Evolutionary conservation across 176 grass and related monocot genomes (phyloP), one percentile per base, ranked within the genome.

Genomic region (Hordeum marinum): DNA sequence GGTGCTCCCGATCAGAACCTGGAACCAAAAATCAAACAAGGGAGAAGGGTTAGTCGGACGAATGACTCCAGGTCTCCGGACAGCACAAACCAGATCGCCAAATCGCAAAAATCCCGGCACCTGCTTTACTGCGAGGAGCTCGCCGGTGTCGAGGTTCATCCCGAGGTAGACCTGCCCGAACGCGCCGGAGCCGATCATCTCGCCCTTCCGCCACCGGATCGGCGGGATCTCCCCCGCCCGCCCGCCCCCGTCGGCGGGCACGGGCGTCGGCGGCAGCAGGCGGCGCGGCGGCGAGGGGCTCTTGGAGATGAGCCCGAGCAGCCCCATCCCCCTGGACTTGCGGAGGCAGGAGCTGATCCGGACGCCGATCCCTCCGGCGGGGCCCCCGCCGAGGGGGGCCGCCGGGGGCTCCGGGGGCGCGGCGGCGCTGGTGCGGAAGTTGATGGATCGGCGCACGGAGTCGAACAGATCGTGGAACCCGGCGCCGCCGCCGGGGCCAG

Each of bases 111-210:
- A 13, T 5, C 13, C 9, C 61, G 6, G 4, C 25, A 99, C 96
- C 96, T 96, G 91, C 75, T 99, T 99, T 17, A 96, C 91, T 41
- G 96, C 96, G 68, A 99, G 90, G 40, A 99, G 92, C 82, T 99
- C 96, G 39, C 96, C 93, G 17, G 96, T 96, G 86, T 99, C 96
- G 37, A 99, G 93, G 84, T 99, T 99, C 96, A 99, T 96, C 43
- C 96, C 96, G 88, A 99, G 94, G 80, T 90, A 99, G 69, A 99
- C 93, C 78, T 96, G 93, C 27, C 96, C 96, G 36, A 92, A 99
- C 1, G 96, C 96, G 13, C 96, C 96, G 27, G 81, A 89, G 25
- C 96, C 96, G 70, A 99, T 96, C 46, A 96, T 69, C 75, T 96
- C 93, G 3, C 96, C 96, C 90, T 94, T 99, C 32, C 96, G 87